Base-by-base conservation (phyloP, 768 basidiomycete species). In the Lactifluus hygrophoroides region DNA sequence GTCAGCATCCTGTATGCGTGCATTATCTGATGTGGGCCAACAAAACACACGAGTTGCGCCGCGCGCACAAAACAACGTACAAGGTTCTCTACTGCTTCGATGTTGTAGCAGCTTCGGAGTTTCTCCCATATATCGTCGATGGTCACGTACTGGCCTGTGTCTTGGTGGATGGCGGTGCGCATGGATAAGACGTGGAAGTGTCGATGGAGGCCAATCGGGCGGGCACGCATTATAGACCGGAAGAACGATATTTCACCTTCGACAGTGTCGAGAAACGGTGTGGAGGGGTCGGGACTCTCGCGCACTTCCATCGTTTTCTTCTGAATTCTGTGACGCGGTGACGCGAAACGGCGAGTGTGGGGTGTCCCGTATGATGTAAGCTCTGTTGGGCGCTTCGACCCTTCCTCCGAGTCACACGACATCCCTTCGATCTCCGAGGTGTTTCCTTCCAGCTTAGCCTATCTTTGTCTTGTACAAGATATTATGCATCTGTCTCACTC, bases 241-340 rank as follows among this genome's bases (percentile, higher is more conserved):
- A 93, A 92, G 72, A 94, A 87, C 9, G 87, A 78, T 47, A 91
- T 88, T 70, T 94, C 91, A 40, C 91, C 91, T 64, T 85, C 82
- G 53, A 90, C 80, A 7, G 80, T 83, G 67, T 85, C 78, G 40
- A 93, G 81, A 25, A 61, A 64, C 3, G 55, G 50, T 5, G 49
- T 37, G 5, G 54, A 51, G 34, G 45, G 38, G 23, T 53, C 62
- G 6, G 60, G 47, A 21, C 60, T 57, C 23, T 64, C 62, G 32
- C 34, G 46, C 16, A 51, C 6, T 43, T 55, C 54, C 59, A 63
- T 61, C 19, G 43, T 34, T 43, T n/a, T 25, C 5, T 19, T 25
- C 17, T 49, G 4, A 0, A 3, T 17, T n/a, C 38, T 14, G 34
- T 32, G 19, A 19, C 1, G 6, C 21, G 23, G 19, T 19, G 19